phyloP scores from a whole-genome alignment of 768 basidiomycete species.

The Mycena maculata region DNA sequence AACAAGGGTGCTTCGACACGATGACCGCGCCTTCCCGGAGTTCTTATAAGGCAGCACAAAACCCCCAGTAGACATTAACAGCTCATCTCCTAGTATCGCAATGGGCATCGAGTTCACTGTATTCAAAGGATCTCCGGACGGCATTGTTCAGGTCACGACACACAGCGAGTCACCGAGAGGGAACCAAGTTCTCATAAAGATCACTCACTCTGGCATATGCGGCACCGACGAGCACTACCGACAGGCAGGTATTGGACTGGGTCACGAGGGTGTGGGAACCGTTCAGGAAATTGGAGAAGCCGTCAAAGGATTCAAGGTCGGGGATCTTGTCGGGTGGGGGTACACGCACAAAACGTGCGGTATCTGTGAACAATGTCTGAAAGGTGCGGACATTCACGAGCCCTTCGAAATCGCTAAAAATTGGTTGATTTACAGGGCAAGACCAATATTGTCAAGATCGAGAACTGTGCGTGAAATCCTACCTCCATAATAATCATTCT shows the following conservation, averaged over 20 bases:
- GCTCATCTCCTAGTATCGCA: not conserved
- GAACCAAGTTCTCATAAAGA: constrained; percentile 31
- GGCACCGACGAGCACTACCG: constrained; percentile 53
- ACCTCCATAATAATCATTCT: not conserved
- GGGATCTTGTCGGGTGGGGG: constrained; percentile 48
- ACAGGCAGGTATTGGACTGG: constrained; percentile 47
- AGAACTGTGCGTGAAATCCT: not conserved
- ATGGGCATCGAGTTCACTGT: constrained; percentile 28
- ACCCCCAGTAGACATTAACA: not conserved
- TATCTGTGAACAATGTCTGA: constrained; percentile 47
- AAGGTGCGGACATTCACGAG: constrained; percentile 23
- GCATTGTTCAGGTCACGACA: constrained; percentile 21
- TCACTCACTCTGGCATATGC: constrained; percentile 45
- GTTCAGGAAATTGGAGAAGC: constrained; percentile 45
- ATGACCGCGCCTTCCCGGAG: not conserved
- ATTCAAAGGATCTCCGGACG: constrained; percentile 16
- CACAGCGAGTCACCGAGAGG: constrained; percentile 9
- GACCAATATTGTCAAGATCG: constrained; percentile 7
- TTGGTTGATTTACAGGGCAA: not conserved
- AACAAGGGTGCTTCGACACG: no score
- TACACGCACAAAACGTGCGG: constrained; percentile 40
- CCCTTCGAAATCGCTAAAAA: no score
- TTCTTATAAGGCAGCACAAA: not conserved
- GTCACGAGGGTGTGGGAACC: constrained; percentile 53
- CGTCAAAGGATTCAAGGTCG: constrained; percentile 33